Evolutionary conservation across 208 protist species (phyloP).

Genomic region (Trypanosoma melophagium): DNA sequence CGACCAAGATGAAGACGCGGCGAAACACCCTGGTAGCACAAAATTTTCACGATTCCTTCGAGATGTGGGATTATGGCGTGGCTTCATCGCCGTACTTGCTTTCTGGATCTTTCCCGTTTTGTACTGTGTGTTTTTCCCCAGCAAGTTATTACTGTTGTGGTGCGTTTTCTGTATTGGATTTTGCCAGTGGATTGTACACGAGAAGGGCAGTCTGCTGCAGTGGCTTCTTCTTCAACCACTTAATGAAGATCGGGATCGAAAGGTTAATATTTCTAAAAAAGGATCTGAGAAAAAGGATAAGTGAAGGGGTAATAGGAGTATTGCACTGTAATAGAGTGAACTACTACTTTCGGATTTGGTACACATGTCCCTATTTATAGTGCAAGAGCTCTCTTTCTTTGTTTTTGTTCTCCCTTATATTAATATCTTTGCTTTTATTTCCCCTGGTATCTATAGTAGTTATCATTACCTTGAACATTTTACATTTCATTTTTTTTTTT

Average conservation of each 20-base stretch:
- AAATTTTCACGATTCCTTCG: slow-evolving; percentile 22
- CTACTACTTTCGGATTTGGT: no score
- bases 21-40: slow-evolving; percentile 10
- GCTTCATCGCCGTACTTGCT: slow-evolving; percentile 19
- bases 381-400: no score
- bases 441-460: not conserved
- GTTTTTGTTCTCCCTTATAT: not conserved
- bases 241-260: not conserved
- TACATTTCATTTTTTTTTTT: slow-evolving; percentile 12
- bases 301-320: not conserved
- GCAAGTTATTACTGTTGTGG: slow-evolving; percentile 24
- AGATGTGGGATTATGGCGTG: slow-evolving; percentile 26
- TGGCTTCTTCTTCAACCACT: slow-evolving; percentile 9
- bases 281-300: not conserved
- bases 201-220: slow-evolving; percentile 20
- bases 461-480: slow-evolving; percentile 7
- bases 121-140: slow-evolving; percentile 12
- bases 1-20: slow-evolving; percentile 44
- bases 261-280: not conserved
- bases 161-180: slow-evolving; percentile 20
- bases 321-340: no score
- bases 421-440: no score
- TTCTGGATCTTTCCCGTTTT: slow-evolving; percentile 30
- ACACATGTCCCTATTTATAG: no score
- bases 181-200: slow-evolving; percentile 13